Base-by-base conservation (phyloP, 345 rosid species). In the Syzygium aqueum region DNA sequence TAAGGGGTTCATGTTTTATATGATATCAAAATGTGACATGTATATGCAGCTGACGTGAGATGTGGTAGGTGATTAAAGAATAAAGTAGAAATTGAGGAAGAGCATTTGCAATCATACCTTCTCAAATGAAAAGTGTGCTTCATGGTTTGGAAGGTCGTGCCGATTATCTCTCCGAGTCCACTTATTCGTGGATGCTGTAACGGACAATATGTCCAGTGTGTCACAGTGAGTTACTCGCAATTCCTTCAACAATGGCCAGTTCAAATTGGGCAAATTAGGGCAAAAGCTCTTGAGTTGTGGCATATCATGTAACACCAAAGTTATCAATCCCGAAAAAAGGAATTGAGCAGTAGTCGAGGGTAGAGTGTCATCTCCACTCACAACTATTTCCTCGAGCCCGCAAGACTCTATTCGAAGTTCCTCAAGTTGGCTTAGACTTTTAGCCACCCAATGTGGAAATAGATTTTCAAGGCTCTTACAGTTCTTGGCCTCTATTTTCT, bases 191-290 rank as follows among this genome's bases (percentile, higher is more conserved):
- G 0, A 27, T 25, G 30, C 2, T 0, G 0, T 25, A 12, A 27
- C 0, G 2, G 15, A 27, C 2, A 1, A 27, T 0, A 1, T 11
- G 0, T 27, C 12, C 7, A 27, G 0, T 59, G 27, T 27, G 65
- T 59, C 65, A 27, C 16, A 59, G 7, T 59, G 65, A 12, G 65
- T 59, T 30, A 59, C 65, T 59, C 15, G 65, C 30, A 27, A 11
- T 59, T 59, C 30, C 0, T 27, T 1, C 65, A 59, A 59, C 16
- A 11, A 25, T 59, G 61, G 0, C 61, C n/a, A 56, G 13, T 23
- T 56, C 12, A 56, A 56, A 23, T 27, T 56, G 0, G 61, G 2
- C 0, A 25, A 59, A 14, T 27, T 11, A 27, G 30, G 0, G 2
- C 2, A 59, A 6, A 59, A 59, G 3, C 8, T 59, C 65, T 59